phyloP scores from a whole-genome alignment of 2,329 filamentous ascomycete genomes.

The Scolecobasidium constrictum region DNA sequence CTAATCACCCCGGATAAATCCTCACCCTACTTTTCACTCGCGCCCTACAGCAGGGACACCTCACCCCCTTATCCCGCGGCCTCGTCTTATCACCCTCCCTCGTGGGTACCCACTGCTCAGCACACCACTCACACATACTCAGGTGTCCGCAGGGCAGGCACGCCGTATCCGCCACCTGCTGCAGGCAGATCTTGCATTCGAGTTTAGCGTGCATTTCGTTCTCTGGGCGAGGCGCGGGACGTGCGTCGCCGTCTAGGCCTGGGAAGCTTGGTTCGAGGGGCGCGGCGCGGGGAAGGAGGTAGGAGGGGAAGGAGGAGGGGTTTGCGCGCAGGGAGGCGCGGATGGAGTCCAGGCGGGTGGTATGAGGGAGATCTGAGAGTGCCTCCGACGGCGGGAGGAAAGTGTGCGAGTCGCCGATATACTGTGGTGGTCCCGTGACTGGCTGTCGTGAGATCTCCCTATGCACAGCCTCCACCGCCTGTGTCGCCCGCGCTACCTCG shows the following conservation, averaged over 20 bases:
- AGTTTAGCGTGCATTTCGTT: conserved; percentile 39
- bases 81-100: conserved; percentile 28
- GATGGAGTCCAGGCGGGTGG: neutral
- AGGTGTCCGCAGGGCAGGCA: conserved; percentile 44
- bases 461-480: too few species aligned
- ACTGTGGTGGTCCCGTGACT: too few species aligned
- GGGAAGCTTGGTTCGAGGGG: conserved; percentile 6
- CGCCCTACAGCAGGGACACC: conserved; percentile 37
- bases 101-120: conserved; percentile 37
- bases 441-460: too few species aligned
- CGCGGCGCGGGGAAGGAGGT: neutral
- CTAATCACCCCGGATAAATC: conserved; percentile 4
- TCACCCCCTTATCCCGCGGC: conserved; percentile 23
- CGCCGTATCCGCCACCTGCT: conserved; percentile 40
- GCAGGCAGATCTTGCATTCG: conserved; percentile 43
- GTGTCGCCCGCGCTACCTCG: too few species aligned
- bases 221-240: conserved; percentile 37
- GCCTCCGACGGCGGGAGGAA: neutral
- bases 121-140: conserved; percentile 45
- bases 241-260: conserved; percentile 34
- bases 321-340: neutral
- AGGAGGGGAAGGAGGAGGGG: neutral
- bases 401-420: neutral
- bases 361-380: neutral
- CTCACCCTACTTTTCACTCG: conserved; percentile 31